Base-by-base conservation (phyloP, 441 rosid genomes). In the Dalechampia spathulata region DNA sequence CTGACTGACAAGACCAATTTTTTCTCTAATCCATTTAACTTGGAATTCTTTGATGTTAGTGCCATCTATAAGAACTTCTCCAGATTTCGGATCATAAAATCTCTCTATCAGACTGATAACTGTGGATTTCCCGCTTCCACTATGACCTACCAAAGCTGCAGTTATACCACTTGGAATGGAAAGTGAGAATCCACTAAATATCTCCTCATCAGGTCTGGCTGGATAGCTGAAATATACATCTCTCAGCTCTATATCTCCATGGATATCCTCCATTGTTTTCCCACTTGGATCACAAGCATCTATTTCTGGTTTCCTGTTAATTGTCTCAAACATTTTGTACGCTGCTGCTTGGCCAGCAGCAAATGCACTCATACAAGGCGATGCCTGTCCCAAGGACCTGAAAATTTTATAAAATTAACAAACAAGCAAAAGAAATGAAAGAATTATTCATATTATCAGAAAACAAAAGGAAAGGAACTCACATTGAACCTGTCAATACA, bases 81-180 rank as follows among this genome's bases (percentile, higher is more conserved):
- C 94, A 2, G 80, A 71, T 16, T 61, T 78, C 4, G 96, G 96
- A 63, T 88, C 96, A 48, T 86, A 88, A 61, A 86, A 88, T 64
- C 96, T 71, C 73, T 86, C 91, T 20, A 88, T 74, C 42, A 88
- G 64, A 70, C 86, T 80, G 13, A 88, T 74, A 6, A 83, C 86
- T 0, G 96, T 88, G 7, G 96, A 88, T 60, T 88, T 88, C 23
- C 95, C 96, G 26, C 96, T 83, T 57, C 96, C 96, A 57, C 96
- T 89, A 49, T 83, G 86, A n/a, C 96, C 95, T 45, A 89, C 95
- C 76, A 89, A 60, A 32, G 96, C 90, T 38, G 70, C 70, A 38
- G 86, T 89, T 13, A 75, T 68, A n/a, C 96, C 95, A 14, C 78
- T 68, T 5, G 82, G 53, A 23, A 86, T 80, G 7, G 56, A 61